Percentiles rank a stretch among this genome's conserved stretches.
Conservation (phyloP, 148 eudicot genomes). For the Fagopyrum tataricum region DNA sequence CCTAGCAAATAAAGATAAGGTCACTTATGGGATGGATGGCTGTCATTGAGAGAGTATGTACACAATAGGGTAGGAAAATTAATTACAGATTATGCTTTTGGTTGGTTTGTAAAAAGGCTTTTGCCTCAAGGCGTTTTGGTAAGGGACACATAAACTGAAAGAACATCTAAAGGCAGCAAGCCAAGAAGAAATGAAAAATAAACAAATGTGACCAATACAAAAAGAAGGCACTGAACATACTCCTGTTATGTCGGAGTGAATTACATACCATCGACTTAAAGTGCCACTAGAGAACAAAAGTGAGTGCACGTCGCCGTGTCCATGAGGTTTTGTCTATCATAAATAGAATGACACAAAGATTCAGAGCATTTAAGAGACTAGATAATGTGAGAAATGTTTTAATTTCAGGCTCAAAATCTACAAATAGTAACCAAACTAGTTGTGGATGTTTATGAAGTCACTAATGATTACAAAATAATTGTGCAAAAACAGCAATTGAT, state of each 20-base stretch:
- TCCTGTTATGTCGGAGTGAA: not conserved
- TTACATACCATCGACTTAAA: slow-evolving; percentile 57
- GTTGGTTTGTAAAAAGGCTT: not conserved
- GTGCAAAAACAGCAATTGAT: not conserved
- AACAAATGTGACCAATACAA: not conserved
- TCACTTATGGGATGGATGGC: not conserved
- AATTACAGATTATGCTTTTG: not conserved
- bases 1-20: not conserved
- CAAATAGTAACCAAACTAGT: not conserved
- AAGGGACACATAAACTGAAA: too few species aligned
- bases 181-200: not conserved
- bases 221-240: not conserved
- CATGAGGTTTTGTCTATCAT: slow-evolving; percentile 90
- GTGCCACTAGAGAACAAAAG: slow-evolving; percentile 85
- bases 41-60: not conserved
- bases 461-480: not conserved
- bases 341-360: not conserved
- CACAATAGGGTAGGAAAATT: not conserved
- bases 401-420: not conserved
- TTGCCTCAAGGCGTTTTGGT: not conserved
- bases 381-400: not conserved
- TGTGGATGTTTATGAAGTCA: not conserved
- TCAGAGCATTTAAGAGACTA: not conserved
- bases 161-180: not conserved
- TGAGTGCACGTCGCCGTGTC: slow-evolving; percentile 97